Percentiles rank a stretch among this genome's conserved stretches.
Evolutionary conservation across 2,329 filamentous ascomycete genomes (phyloP).

Genomic region (Pyrenophora tritici-repentis): DNA sequence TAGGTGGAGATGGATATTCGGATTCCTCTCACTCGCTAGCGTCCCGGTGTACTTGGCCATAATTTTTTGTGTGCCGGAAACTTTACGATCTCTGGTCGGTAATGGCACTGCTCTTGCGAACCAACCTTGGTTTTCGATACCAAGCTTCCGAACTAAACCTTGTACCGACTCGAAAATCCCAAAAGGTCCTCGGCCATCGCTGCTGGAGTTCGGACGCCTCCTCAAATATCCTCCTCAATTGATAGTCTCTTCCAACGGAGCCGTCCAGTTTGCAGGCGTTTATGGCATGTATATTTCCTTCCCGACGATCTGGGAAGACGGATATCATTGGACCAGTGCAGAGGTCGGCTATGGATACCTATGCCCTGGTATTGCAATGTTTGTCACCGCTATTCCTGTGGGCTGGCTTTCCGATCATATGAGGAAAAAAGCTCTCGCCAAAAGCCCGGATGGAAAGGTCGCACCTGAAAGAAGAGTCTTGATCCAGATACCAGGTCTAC

Average conservation of each 20-base stretch:
- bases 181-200: conserved; percentile 29
- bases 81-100: conserved; percentile 52
- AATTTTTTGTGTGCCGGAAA: conserved; percentile 53
- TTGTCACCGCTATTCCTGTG: conserved; percentile 45
- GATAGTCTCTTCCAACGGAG: conserved; percentile 37
- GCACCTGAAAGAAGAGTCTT: conserved; percentile 49
- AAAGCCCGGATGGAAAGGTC: conserved; percentile 29
- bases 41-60: conserved; percentile 38
- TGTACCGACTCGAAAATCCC: conserved; percentile 22
- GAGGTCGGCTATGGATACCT: conserved; percentile 47
- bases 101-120: conserved; percentile 45
- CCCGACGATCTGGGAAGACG: conserved; percentile 29
- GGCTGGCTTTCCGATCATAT: conserved; percentile 49
- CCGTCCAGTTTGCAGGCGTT: conserved; percentile 35
- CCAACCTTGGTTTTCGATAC: conserved; percentile 34
- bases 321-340: conserved; percentile 44
- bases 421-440: conserved; percentile 33
- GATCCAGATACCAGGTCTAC: conserved; percentile 50
- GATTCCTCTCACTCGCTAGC: conserved; percentile 41
- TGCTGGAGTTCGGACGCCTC: conserved; percentile 29
- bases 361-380: conserved; percentile 41
- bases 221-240: conserved; percentile 36
- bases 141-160: conserved; percentile 31
- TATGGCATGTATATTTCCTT: conserved; percentile 37
- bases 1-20: conserved; percentile 54